Base-by-base conservation (phyloP, 352 stramenopile species). In the Globisporangium okanoganense region DNA sequence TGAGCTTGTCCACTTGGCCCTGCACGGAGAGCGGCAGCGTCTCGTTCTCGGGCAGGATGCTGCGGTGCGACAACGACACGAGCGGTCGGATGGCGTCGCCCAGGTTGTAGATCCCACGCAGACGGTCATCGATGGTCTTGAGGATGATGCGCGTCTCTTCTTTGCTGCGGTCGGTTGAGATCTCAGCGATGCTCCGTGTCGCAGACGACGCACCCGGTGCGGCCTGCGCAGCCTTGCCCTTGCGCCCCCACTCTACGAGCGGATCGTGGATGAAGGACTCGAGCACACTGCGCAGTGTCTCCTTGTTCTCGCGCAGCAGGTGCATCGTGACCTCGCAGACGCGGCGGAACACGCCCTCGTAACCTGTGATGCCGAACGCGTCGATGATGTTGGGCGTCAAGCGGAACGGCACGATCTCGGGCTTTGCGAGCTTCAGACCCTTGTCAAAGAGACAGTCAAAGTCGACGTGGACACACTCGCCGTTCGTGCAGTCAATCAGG, bases 371-470 rank as follows among this genome's bases (percentile, higher is more conserved):
- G 6, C 98, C 98, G 70, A 99, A 99, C n/a, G 94, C 97, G 70
- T 99, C 98, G 58, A 99, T 87, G 71, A 99, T 99, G 66, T 99
- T 99, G 0, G 96, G 92, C 10, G 98, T 99, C 27, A 99, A 82
- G n/a, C 98, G 94, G 68, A 99, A 99, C 1, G 98, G 98, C 44
- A 99, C 97, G 51, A 99, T 96, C 78, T 99, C 97, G 4, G 97
- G 97, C 48, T 90, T 90, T 13, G 87, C 82, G 12, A 99, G 78
- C 64, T 94, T 90, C 5, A 99, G 79, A 6, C 97, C 98, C 69
- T 99, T 99, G 75, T 99, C 98, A 71, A 99, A 99, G 51, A 99
- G 88, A 67, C 98, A 99, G 72, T 99, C 96, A 79, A 99, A 99
- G 73, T 99, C 98, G 51, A 99, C 98, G 77, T 99, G 98, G 12